A percentile compares a stretch with the other conserved stretches of the same genome.
Conservation (phyloP, 1,139 yeast species). For the Pichia terricola region DNA sequence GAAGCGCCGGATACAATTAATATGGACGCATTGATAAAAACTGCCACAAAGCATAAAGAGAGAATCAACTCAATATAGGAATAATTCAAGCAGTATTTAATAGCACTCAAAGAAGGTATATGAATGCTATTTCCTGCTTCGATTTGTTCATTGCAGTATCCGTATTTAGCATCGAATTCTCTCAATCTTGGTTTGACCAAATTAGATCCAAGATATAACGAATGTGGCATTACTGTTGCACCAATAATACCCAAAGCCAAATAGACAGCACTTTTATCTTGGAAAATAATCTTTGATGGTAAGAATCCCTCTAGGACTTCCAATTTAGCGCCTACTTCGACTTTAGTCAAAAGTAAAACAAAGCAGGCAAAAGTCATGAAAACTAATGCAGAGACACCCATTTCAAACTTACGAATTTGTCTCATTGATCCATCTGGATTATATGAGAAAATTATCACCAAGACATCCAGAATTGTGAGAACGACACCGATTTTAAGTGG, state of each 20-base stretch:
- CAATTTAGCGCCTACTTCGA: slow-evolving; percentile 29
- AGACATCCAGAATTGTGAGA: slow-evolving; percentile 62
- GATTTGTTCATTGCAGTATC: slow-evolving; percentile 31
- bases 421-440: slow-evolving; percentile 62
- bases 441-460: slow-evolving; percentile 55
- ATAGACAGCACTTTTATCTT: slow-evolving; percentile 40
- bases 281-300: slow-evolving; percentile 34
- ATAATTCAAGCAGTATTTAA: slow-evolving; percentile 52
- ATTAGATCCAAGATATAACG: slow-evolving; percentile 65
- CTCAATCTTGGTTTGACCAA: slow-evolving; percentile 61
- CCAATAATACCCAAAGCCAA: slow-evolving; percentile 68
- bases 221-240: slow-evolving; percentile 80
- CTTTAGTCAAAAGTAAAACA: slow-evolving; percentile 47
- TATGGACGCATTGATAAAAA: slow-evolving; percentile 67
- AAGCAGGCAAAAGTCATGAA: slow-evolving; percentile 60
- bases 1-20: slow-evolving; percentile 69
- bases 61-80: slow-evolving; percentile 58
- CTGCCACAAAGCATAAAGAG: slow-evolving; percentile 60
- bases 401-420: slow-evolving; percentile 58
- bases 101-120: slow-evolving; percentile 58
- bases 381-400: slow-evolving; percentile 54
- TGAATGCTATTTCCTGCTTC: slow-evolving; percentile 25
- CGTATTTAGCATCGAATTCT: slow-evolving; percentile 61
- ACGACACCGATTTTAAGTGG: slow-evolving; percentile 62
- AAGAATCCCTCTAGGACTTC: slow-evolving; percentile 46